phyloP scores from a whole-genome alignment of 2,329 filamentous ascomycete genomes.

The Ceratocystis alfenasii region DNA sequence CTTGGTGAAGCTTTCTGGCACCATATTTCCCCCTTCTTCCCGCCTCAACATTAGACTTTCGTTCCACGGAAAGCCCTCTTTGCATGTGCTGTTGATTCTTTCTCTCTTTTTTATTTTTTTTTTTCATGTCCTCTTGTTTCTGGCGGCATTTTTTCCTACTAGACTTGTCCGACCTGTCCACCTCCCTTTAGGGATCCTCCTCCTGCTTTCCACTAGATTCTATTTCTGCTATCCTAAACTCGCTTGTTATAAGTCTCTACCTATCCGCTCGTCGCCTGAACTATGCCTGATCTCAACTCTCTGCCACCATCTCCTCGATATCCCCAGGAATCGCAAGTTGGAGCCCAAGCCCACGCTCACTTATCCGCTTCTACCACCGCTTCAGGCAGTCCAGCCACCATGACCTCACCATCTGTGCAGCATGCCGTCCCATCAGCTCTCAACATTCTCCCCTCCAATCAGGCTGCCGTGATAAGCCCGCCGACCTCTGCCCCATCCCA shows the following conservation, averaged over 20 bases:
- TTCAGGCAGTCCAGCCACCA: slow-evolving; percentile 30
- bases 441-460: slow-evolving; percentile 48
- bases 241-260: not conserved
- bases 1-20: not conserved
- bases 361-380: not conserved
- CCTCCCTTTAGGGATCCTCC: not conserved
- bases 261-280: slow-evolving; percentile 9
- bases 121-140: too few species aligned
- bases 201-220: slow-evolving; percentile 4
- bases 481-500: slow-evolving; percentile 29
- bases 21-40: not conserved
- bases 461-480: slow-evolving; percentile 34
- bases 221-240: not conserved
- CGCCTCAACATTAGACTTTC: not conserved
- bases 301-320: slow-evolving; percentile 39
- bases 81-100: not conserved
- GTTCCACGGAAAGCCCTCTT: not conserved
- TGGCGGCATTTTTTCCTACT: not conserved
- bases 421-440: slow-evolving; percentile 28
- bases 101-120: not conserved
- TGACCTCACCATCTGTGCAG: slow-evolving; percentile 32
- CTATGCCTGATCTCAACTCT: slow-evolving; percentile 46
- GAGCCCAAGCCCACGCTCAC: slow-evolving; percentile 30
- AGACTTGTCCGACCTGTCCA: not conserved
- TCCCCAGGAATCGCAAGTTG: slow-evolving; percentile 29